Conservation (phyloP, 2,329 filamentous ascomycete genomes). For the Septoria petroselini region DNA sequence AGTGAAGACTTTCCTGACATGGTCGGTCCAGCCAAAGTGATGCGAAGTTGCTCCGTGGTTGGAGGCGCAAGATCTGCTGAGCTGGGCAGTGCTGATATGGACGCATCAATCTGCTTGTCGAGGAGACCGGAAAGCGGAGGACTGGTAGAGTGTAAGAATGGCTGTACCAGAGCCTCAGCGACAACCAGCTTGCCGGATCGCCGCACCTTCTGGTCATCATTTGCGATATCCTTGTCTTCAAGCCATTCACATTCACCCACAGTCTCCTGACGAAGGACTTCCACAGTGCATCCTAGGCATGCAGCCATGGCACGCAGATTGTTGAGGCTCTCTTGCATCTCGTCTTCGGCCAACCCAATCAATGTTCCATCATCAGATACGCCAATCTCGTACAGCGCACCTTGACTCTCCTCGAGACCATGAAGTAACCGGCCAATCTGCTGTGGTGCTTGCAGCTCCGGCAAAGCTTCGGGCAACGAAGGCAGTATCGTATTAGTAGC, state of each 20-base stretch:
- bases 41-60: slow-evolving; percentile 68
- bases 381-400: slow-evolving; percentile 93
- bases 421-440: slow-evolving; percentile 58
- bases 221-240: slow-evolving; percentile 41
- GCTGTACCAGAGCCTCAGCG: slow-evolving; percentile 83
- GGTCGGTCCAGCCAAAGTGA: slow-evolving; percentile 85
- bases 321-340: slow-evolving; percentile 84
- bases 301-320: slow-evolving; percentile 89
- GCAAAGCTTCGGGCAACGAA: slow-evolving; percentile 64
- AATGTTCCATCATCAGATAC: slow-evolving; percentile 92
- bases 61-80: slow-evolving; percentile 21
- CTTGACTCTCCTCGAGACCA: slow-evolving; percentile 86
- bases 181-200: slow-evolving; percentile 67
- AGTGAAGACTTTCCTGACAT: slow-evolving; percentile 90
- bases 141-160: slow-evolving; percentile 48
- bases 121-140: slow-evolving; percentile 19
- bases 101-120: neutral
- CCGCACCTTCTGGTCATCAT: slow-evolving; percentile 37
- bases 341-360: slow-evolving; percentile 81
- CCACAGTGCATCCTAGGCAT: slow-evolving; percentile 80
- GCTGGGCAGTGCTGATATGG: slow-evolving; percentile 16
- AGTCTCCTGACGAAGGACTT: slow-evolving; percentile 74
- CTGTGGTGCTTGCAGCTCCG: slow-evolving; percentile 57
- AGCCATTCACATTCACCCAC: slow-evolving; percentile 82
- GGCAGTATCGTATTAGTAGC: slow-evolving; percentile 73